Conservation (phyloP, 2,329 filamentous ascomycete species). For the Phyllosticta citrichinensis region DNA sequence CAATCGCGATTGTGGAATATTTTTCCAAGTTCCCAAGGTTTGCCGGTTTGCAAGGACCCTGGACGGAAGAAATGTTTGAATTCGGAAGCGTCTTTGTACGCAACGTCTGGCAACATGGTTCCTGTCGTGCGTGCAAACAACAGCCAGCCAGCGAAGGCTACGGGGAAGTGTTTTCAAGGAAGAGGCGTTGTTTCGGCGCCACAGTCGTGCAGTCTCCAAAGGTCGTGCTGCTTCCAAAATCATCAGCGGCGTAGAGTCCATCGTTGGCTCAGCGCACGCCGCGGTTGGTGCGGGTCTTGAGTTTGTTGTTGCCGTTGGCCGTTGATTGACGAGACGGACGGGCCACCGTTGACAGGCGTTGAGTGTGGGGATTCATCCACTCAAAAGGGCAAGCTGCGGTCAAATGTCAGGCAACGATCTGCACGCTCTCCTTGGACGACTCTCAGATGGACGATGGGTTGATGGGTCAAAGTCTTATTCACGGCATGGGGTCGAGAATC, state of each 20-base stretch:
- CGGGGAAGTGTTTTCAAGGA: background rate
- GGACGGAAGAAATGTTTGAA: background rate
- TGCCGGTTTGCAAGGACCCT: background rate
- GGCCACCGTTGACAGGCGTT: background rate
- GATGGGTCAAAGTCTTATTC: background rate
- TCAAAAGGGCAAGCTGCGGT: background rate
- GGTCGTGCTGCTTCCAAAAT: background rate
- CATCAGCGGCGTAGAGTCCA: background rate
- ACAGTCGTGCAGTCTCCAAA: background rate
- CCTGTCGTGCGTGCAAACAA: background rate
- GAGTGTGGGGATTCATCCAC: background rate
- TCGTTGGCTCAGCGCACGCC: background rate
- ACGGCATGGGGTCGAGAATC: background rate
- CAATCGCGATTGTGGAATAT: background rate
- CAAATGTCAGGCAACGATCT: background rate
- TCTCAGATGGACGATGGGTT: background rate
- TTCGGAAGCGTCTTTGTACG: background rate
- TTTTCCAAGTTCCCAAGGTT: background rate
- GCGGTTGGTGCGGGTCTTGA: background rate
- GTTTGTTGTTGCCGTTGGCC: background rate
- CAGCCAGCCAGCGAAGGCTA: background rate
- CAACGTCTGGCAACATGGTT: background rate
- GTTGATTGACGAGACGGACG: background rate
- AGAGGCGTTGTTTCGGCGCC: background rate
- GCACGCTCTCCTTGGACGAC: background rate